Percentiles rank a stretch among this genome's conserved stretches.
phyloP scores from a whole-genome alignment of 176 grass and related monocot genomes.

The Ampelocalamus luodianensis region DNA sequence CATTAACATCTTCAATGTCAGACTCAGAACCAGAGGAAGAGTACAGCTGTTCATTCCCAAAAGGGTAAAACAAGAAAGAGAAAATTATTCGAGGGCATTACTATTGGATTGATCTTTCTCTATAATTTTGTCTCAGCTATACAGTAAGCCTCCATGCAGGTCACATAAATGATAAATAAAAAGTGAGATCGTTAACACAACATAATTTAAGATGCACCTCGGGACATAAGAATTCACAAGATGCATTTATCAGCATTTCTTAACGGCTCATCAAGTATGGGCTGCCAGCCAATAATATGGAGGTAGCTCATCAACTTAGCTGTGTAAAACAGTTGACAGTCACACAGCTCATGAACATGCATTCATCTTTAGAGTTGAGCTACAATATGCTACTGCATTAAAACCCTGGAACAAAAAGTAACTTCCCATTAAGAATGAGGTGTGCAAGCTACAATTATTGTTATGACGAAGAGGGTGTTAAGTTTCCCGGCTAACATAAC shows the following conservation, averaged over 20 bases:
- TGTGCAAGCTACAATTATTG: constrained; percentile 25
- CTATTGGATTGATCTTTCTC: constrained; percentile 22
- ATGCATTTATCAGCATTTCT: constrained; percentile 29
- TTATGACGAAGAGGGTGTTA: constrained; percentile 21
- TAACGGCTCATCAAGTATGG: background rate
- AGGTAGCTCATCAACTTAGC: constrained; percentile 31
- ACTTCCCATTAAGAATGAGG: constrained; percentile 23
- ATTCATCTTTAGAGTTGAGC: constrained; percentile 30
- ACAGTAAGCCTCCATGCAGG: constrained; percentile 9
- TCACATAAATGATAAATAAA: constrained; percentile 20
- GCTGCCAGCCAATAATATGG: background rate
- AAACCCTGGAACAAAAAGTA: constrained; percentile 24
- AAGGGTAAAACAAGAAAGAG: constrained; percentile 15
- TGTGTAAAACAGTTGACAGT: constrained; percentile 30
- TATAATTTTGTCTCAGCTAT: constrained; percentile 22
- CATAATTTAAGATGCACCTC: constrained; percentile 24
- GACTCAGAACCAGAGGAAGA: constrained; percentile 66
- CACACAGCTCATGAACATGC: constrained; percentile 27
- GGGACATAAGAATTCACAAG: constrained; percentile 24
- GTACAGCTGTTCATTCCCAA: constrained; percentile 56
- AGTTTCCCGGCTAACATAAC: background rate
- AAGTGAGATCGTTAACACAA: constrained; percentile 4
- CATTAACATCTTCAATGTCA: constrained; percentile 59
- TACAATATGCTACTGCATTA: constrained; percentile 18
- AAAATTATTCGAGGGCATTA: constrained; percentile 40